Evolutionary conservation across 108 stramenopile genomes (phyloP).

Genomic region (Cyclotella cryptica): DNA sequence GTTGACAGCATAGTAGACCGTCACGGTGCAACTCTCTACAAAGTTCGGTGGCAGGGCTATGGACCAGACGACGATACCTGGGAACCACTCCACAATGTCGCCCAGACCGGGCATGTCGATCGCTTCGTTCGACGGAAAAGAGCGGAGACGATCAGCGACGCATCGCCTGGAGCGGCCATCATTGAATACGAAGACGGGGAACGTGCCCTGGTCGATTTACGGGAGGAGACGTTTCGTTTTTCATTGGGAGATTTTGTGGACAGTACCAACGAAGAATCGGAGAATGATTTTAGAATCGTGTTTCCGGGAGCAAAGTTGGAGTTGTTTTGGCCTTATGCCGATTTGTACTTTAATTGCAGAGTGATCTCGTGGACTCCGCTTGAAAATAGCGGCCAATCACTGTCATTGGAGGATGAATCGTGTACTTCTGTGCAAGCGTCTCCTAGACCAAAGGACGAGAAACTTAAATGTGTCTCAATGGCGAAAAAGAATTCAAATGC

Average conservation of each 20-base stretch:
- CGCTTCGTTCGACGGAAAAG: not conserved
- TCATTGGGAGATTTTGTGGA: not conserved
- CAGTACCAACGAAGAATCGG: not conserved
- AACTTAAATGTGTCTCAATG: no score
- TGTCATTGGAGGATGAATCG: not conserved
- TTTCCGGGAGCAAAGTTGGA: not conserved
- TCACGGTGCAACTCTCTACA: slow-evolving; percentile 2
- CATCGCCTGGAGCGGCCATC: slow-evolving; percentile 9
- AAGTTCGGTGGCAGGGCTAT: slow-evolving; percentile 18
- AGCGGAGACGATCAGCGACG: not conserved
- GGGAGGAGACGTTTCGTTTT: slow-evolving; percentile 4
- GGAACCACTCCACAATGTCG: slow-evolving; percentile 17
- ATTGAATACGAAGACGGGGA: slow-evolving; percentile 23
- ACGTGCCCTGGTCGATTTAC: slow-evolving; percentile 13
- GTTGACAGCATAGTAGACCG: not conserved
- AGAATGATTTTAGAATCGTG: slow-evolving; percentile 6
- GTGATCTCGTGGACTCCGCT: slow-evolving; percentile 21
- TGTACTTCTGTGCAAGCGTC: no score
- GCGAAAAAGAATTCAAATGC: no score
- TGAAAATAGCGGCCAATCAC: not conserved
- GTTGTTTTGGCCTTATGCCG: slow-evolving; percentile 20
- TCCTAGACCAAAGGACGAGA: no score
- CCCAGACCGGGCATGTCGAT: slow-evolving; percentile 15
- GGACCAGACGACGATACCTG: slow-evolving; percentile 5
- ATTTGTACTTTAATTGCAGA: not conserved